phyloP scores from a whole-genome alignment of 305 asterid genomes.

The Fraxinus greggii region DNA sequence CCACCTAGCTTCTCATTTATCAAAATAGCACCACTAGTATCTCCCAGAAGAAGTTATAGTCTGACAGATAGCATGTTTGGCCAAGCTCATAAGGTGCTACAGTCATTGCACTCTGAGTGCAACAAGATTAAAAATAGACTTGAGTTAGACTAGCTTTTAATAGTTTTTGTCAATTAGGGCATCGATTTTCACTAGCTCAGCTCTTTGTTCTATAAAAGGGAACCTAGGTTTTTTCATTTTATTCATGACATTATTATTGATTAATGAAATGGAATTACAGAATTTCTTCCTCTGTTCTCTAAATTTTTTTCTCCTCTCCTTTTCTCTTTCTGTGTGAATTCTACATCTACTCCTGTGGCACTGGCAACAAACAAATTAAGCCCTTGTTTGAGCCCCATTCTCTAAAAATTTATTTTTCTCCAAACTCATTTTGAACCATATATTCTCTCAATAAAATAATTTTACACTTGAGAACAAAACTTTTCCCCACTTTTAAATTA shows the following conservation, averaged over 20 bases:
- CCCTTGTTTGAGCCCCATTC: too few relatives aligned
- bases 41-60: background rate
- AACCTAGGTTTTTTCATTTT: background rate
- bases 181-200: background rate
- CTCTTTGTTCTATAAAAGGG: background rate
- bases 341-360: background rate
- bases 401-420: too few relatives aligned
- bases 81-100: background rate
- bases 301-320: background rate
- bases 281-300: background rate
- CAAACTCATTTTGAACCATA: too few relatives aligned
- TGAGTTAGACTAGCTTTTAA: background rate
- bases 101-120: background rate
- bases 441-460: too few relatives aligned
- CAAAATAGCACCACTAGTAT: background rate
- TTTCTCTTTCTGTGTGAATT: background rate
- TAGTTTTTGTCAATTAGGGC: background rate
- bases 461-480: too few relatives aligned
- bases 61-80: background rate
- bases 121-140: background rate
- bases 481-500: too few relatives aligned
- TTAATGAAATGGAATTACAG: background rate
- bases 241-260: background rate
- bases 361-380: too few relatives aligned
- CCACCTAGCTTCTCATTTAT: background rate